Conservation (phyloP, 2,329 filamentous ascomycete genomes). For the Colletotrichum nymphaeae region DNA sequence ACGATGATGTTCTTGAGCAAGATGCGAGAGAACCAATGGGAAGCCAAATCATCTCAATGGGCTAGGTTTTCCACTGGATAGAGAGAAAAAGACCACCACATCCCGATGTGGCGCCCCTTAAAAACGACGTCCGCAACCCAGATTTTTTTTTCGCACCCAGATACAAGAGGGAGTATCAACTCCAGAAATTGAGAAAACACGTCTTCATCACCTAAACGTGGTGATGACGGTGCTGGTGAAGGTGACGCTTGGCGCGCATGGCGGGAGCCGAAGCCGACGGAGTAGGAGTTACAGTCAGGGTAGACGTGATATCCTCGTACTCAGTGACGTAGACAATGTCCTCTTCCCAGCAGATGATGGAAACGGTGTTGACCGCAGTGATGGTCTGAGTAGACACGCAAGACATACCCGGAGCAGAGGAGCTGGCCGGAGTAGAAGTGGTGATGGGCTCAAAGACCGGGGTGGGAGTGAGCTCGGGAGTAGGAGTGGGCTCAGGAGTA, state of each 20-base stretch:
- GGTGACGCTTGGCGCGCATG: conserved; percentile 42
- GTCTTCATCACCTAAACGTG: conserved; percentile 21
- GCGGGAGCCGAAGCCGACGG: conserved; percentile 37
- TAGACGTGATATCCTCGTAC: conserved; percentile 52
- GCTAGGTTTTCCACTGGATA: conserved; percentile 11
- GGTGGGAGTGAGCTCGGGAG: neutral
- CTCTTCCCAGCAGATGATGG: conserved; percentile 69
- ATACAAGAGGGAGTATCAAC: conserved; percentile 10
- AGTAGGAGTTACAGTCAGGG: conserved; percentile 51
- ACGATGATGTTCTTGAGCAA: conserved; percentile 25
- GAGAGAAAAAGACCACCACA: conserved; percentile 22
- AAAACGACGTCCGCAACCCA: conserved; percentile 20
- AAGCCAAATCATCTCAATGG: conserved; percentile 31
- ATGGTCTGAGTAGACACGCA: conserved; percentile 64
- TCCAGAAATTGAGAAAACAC: conserved; percentile 13
- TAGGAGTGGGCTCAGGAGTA: conserved; percentile 42
- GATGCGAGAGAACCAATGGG: conserved; percentile 32
- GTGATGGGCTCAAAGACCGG: conserved; percentile 44
- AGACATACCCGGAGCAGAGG: conserved; percentile 38
- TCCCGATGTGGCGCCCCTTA: conserved; percentile 26
- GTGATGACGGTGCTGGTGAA: conserved; percentile 53
- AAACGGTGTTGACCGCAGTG: conserved; percentile 62
- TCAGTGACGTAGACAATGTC: conserved; percentile 65
- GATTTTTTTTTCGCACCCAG: conserved; percentile 10
- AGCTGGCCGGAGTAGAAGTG: conserved; percentile 38